Evolutionary conservation across 2,329 filamentous ascomycete species (phyloP).

Genomic region (Monosporascus cannonballus): DNA sequence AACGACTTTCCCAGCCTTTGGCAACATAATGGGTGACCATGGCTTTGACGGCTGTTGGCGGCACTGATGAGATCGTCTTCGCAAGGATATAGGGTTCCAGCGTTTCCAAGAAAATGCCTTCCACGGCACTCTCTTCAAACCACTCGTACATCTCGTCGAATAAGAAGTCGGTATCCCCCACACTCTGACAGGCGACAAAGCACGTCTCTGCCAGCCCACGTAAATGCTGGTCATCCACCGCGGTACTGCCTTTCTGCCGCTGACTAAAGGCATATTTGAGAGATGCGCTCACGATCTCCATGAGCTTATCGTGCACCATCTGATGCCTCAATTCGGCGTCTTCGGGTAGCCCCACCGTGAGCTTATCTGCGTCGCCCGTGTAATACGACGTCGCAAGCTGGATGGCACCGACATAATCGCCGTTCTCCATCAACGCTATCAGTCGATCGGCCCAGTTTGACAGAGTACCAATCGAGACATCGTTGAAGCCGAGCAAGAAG

Average conservation of each 20-base stretch:
- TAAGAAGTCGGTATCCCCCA: conserved; percentile 74
- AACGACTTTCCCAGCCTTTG: conserved; percentile 65
- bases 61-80: conserved; percentile 65
- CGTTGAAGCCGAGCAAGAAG: conserved; percentile 90
- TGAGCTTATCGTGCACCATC: conserved; percentile 79
- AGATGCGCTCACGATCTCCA: conserved; percentile 91
- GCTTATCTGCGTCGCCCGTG: conserved; percentile 81
- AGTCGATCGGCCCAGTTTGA: conserved; percentile 97
- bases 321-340: conserved; percentile 68
- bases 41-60: conserved; percentile 78
- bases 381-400: conserved; percentile 89
- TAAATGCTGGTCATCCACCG: conserved; percentile 53
- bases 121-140: conserved; percentile 71
- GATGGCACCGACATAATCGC: conserved; percentile 92
- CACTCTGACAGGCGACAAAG: conserved; percentile 74
- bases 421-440: conserved; percentile 89
- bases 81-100: conserved; percentile 86
- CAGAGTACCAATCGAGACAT: conserved; percentile 81
- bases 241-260: conserved; percentile 42
- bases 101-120: conserved; percentile 77
- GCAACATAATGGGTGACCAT: conserved; percentile 76
- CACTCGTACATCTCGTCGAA: conserved; percentile 88
- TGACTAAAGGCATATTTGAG: conserved; percentile 81
- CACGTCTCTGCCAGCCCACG: conserved; percentile 76
- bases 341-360: conserved; percentile 89